Evolutionary conservation across 164 flowering plant species (phyloP).

Genomic region (Piper betle): DNA sequence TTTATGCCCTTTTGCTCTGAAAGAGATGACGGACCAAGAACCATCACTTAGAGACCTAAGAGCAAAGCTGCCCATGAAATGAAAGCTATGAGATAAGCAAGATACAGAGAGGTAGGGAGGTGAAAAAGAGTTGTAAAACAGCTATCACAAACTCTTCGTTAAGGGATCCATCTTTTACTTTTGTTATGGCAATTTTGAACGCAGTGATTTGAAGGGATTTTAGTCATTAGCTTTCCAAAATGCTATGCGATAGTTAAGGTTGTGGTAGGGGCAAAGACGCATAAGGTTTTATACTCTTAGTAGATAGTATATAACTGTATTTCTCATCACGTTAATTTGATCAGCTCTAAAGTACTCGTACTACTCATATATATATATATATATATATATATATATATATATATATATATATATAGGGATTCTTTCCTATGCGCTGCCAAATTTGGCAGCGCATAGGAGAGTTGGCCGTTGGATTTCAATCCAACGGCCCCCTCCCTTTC

Average conservation of each 20-base stretch:
- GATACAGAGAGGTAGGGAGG: neutral
- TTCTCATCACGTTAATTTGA: too few species aligned
- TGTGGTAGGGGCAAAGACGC: neutral
- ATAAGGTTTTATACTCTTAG: neutral
- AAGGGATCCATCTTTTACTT: neutral
- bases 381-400: too few species aligned
- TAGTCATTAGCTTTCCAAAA: neutral
- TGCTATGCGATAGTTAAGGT: neutral
- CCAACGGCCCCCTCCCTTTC: too few species aligned
- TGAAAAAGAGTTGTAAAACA: neutral
- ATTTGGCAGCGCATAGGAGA: too few species aligned
- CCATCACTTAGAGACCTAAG: neutral
- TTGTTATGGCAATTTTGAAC: neutral
- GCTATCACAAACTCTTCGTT: neutral
- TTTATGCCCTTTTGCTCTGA: conserved; percentile 40
- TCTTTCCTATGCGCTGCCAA: too few species aligned
- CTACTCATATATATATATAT: too few species aligned
- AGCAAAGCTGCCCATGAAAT: neutral
- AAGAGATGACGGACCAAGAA: too few species aligned
- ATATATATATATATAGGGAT: too few species aligned
- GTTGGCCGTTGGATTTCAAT: too few species aligned
- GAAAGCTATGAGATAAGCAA: conserved; percentile 6
- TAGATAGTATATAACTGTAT: neutral
- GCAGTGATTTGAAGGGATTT: neutral
- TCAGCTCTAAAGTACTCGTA: too few species aligned